A percentile compares a stretch with the other conserved stretches of the same genome.
Conservation (phyloP, 2,329 filamentous ascomycete genomes). For the Epichloe uncinata region DNA sequence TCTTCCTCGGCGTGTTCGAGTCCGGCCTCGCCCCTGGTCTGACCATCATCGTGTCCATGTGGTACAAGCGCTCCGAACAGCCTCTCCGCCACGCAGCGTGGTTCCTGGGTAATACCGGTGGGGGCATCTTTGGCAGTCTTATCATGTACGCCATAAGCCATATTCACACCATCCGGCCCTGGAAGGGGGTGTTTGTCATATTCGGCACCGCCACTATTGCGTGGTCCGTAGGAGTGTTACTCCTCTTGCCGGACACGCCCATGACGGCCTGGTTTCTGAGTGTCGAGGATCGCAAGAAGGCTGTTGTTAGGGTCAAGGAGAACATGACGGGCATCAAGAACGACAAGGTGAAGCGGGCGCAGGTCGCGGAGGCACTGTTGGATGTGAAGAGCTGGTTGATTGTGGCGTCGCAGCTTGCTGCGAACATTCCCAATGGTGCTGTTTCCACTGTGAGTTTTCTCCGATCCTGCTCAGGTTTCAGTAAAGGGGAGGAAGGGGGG, state of each 20-base stretch:
- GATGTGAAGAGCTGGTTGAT: constrained; percentile 16
- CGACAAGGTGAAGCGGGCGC: constrained; percentile 12
- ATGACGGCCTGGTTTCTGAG: constrained; percentile 16
- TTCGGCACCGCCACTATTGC: constrained; percentile 12
- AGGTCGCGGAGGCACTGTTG: constrained; percentile 12
- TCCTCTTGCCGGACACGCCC: constrained; percentile 12
- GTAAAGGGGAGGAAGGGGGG: no score
- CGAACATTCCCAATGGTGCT: constrained; percentile 19
- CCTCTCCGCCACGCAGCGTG: constrained; percentile 19
- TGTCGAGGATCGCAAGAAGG: constrained; percentile 15
- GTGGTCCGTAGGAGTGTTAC: constrained; percentile 11
- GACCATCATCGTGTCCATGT: constrained; percentile 19
- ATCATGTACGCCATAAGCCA: constrained; percentile 19
- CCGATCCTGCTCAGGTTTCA: neutral
- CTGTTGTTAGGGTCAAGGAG: constrained; percentile 17
- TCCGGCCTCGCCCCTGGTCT: constrained; percentile 18
- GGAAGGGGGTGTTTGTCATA: constrained; percentile 18
- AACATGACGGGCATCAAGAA: constrained; percentile 24
- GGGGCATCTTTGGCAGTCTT: constrained; percentile 16
- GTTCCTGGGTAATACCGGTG: constrained; percentile 21
- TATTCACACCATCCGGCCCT: constrained; percentile 8
- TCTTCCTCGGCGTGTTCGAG: constrained; percentile 21
- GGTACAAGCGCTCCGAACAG: constrained; percentile 19
- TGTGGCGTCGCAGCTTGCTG: constrained; percentile 12
- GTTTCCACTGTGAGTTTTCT: constrained; percentile 11